Conservation (phyloP, 2,329 filamentous ascomycete species). For the Trematosphaeria pertusa region DNA sequence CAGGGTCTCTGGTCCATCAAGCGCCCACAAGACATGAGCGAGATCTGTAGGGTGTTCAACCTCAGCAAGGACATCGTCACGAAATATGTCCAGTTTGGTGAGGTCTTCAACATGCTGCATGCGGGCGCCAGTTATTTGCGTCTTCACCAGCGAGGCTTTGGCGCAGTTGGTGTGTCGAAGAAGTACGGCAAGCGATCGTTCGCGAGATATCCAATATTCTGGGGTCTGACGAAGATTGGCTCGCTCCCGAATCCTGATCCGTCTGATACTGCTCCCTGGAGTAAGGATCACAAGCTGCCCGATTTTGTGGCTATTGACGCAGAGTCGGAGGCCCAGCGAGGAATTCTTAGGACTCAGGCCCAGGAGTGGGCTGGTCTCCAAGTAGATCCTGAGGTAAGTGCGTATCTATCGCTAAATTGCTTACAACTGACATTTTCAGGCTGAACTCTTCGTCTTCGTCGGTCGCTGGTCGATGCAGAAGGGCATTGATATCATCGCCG, state of each 20-base stretch:
- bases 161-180: slow-evolving; percentile 71
- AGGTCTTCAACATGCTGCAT: slow-evolving; percentile 73
- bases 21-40: slow-evolving; percentile 65
- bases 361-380: slow-evolving; percentile 72
- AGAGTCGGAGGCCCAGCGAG: slow-evolving; percentile 61
- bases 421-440: slow-evolving; percentile 10
- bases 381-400: slow-evolving; percentile 59
- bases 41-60: slow-evolving; percentile 71
- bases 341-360: slow-evolving; percentile 64
- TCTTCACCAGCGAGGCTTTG: slow-evolving; percentile 71
- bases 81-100: slow-evolving; percentile 71
- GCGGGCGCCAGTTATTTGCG: slow-evolving; percentile 71
- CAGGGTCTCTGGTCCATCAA: slow-evolving; percentile 74
- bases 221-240: slow-evolving; percentile 69
- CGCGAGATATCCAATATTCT: slow-evolving; percentile 73
- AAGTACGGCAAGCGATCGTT: slow-evolving; percentile 73
- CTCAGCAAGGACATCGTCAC: slow-evolving; percentile 63
- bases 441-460: slow-evolving; percentile 72
- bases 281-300: slow-evolving; percentile 59
- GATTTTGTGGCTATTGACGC: slow-evolving; percentile 61
- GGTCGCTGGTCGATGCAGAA: slow-evolving; percentile 75
- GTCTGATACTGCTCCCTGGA: slow-evolving; percentile 68
- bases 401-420: no score
- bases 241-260: slow-evolving; percentile 69
- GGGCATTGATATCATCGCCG: slow-evolving; percentile 71